Evolutionary conservation across 345 rosid genomes (phyloP).

Genomic region (Reutealis trisperma): DNA sequence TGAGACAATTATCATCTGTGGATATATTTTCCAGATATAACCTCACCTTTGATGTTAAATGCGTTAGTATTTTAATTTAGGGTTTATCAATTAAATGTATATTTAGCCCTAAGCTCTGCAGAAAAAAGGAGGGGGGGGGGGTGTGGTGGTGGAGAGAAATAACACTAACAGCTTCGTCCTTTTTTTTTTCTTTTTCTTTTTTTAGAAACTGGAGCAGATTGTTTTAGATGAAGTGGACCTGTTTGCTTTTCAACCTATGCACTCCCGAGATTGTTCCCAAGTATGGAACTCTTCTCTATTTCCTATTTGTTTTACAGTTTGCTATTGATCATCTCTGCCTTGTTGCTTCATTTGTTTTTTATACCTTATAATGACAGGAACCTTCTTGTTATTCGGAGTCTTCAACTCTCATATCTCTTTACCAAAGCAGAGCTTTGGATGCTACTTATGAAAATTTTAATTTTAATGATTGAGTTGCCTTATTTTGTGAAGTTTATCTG

Average conservation of each 20-base stretch:
- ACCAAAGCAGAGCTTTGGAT: too few species aligned
- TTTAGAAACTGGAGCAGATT: conserved; percentile 66
- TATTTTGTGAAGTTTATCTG: not conserved
- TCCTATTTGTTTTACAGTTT: not conserved
- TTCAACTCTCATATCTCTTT: too few species aligned
- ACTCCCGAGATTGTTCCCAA: conserved; percentile 85
- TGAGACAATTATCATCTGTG: not conserved
- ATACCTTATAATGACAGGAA: not conserved
- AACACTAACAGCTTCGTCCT: conserved; percentile 21
- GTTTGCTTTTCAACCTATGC: conserved; percentile 81
- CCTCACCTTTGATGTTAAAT: not conserved
- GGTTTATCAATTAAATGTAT: not conserved
- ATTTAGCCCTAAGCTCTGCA: not conserved
- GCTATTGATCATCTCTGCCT: not conserved
- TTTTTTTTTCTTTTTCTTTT: not conserved
- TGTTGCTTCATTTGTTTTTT: not conserved
- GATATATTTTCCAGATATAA: not conserved
- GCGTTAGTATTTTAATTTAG: not conserved
- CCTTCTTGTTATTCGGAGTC: not conserved
- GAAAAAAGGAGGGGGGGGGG: too few species aligned
- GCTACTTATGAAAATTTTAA: not conserved
- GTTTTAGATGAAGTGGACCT: conserved; percentile 63
- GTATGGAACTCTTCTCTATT: conserved; percentile 34
- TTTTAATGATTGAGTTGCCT: not conserved
- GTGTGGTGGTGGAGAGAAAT: too few species aligned